Base-by-base conservation (phyloP, 148 eudicot species). In the Oxyria digyna region DNA sequence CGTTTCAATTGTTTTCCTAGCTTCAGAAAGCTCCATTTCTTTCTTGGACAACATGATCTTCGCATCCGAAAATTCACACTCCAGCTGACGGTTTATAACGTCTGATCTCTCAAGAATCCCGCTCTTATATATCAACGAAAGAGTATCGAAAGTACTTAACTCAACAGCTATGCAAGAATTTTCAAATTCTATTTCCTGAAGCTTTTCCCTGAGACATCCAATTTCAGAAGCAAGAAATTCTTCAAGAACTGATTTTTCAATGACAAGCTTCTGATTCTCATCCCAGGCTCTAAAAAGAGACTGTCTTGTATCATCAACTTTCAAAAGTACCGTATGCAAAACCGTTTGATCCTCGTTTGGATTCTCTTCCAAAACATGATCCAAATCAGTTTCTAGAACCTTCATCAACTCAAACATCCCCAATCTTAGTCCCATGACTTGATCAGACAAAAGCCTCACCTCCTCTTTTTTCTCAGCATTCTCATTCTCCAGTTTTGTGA, bases 191-290 rank as follows among this genome's bases (percentile, higher is more conserved):
- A 62, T 84, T 71, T 73, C 73, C 50, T 69, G 71, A 74, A 86
- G 78, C 76, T 80, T 82, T 73, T 67, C 79, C n/a, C 43, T 70
- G 43, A 93, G 82, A 71, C 73, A 76, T 71, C 77, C 87, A 54
- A 93, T 71, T 77, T 86, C 85, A 40, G 42, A 64, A 40, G 72
- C 71, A 71, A 90, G 76, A 69, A 82, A 70, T 70, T 86, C 74
- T 67, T 81, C 62, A 72, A 94, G 80, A 78, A 88, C 86, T 1
- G 86, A 81, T 37, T 77, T 83, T 71, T 90, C 82, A 32, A 94
- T n/a, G n/a, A n/a, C n/a, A n/a, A n/a, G n/a, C n/a, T n/a, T n/a
- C n/a, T n/a, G n/a, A n/a, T n/a, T n/a, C 72, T 84, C 90, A 66
- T 85, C 91, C 76, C 74, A 80, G 3, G 80, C 77, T 75, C 76